Evolutionary conservation across 2,329 filamentous ascomycete species (phyloP).

Genomic region (Lecanicillium sp.): DNA sequence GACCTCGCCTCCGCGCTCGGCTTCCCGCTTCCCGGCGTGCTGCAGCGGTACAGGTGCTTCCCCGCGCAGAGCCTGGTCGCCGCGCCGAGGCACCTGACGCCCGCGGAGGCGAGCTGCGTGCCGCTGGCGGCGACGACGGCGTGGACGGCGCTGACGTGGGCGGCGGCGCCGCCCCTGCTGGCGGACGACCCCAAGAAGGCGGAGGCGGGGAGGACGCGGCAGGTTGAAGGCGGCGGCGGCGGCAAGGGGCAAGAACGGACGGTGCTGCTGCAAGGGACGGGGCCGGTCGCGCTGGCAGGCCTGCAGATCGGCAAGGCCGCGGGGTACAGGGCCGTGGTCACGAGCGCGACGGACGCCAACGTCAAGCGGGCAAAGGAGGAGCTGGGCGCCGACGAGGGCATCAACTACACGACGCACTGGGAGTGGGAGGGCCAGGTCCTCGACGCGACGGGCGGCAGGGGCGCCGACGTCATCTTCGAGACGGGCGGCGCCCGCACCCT

Average conservation of each 20-base stretch:
- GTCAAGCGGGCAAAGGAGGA: slow-evolving; percentile 37
- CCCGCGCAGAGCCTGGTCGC: slow-evolving; percentile 48
- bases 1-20: slow-evolving; percentile 55
- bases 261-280: slow-evolving; percentile 49
- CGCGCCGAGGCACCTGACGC: slow-evolving; percentile 49
- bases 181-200: slow-evolving; percentile 16
- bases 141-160: slow-evolving; percentile 59
- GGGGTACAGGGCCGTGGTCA: slow-evolving; percentile 46
- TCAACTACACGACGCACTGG: slow-evolving; percentile 50
- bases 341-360: slow-evolving; percentile 48
- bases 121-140: slow-evolving; percentile 59
- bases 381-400: slow-evolving; percentile 45
- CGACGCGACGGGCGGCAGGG: slow-evolving; percentile 36
- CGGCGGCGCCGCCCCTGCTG: slow-evolving; percentile 42
- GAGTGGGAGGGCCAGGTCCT: slow-evolving; percentile 46
- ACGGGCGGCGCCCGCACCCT: slow-evolving; percentile 47
- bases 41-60: slow-evolving; percentile 56
- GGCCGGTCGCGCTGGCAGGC: slow-evolving; percentile 46
- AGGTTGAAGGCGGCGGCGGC: slow-evolving; percentile 36
- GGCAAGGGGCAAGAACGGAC: slow-evolving; percentile 23
- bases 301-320: slow-evolving; percentile 49
- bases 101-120: slow-evolving; percentile 54
- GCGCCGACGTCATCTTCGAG: slow-evolving; percentile 51
- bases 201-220: no score
- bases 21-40: slow-evolving; percentile 50